Conservation (phyloP, 1,139 yeast species). For the Diutina ranongensis region DNA sequence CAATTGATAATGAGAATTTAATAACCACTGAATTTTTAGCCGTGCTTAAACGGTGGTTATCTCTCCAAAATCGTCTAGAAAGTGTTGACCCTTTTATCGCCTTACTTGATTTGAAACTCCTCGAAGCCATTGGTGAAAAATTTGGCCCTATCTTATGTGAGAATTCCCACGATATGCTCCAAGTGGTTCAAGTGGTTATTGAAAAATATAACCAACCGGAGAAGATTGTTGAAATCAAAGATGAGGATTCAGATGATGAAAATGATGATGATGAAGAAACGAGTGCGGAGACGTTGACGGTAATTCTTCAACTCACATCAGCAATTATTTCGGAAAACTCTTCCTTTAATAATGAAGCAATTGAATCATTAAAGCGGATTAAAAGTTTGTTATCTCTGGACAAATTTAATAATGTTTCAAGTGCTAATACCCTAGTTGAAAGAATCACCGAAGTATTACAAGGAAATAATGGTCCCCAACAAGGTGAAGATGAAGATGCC, state of each 20-base stretch:
- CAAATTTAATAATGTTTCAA: slow-evolving; percentile 11
- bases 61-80: slow-evolving; percentile 7
- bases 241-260: slow-evolving; percentile 21
- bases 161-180: slow-evolving; percentile 49
- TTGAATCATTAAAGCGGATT: slow-evolving; percentile 18
- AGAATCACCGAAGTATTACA: slow-evolving; percentile 17
- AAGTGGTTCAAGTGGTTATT: slow-evolving; percentile 41
- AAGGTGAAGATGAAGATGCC: slow-evolving; percentile 15
- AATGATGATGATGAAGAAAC: slow-evolving; percentile 16
- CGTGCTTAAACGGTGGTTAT: slow-evolving; percentile 52
- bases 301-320: slow-evolving; percentile 40
- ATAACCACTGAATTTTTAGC: slow-evolving; percentile 24
- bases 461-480: neutral
- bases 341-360: slow-evolving; percentile 16
- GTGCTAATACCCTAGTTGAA: slow-evolving; percentile 15
- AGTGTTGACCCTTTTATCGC: slow-evolving; percentile 39
- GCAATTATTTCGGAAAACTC: slow-evolving; percentile 38
- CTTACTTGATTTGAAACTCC: slow-evolving; percentile 48
- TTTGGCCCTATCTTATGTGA: slow-evolving; percentile 52
- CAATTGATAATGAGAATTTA: slow-evolving; percentile 32
- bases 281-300: slow-evolving; percentile 17
- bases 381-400: slow-evolving; percentile 16
- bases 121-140: slow-evolving; percentile 50
- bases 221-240: slow-evolving; percentile 12
- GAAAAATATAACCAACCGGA: slow-evolving; percentile 6